Conservation (phyloP, 2,329 filamentous ascomycete species). For the Trichoderma aggressivum region DNA sequence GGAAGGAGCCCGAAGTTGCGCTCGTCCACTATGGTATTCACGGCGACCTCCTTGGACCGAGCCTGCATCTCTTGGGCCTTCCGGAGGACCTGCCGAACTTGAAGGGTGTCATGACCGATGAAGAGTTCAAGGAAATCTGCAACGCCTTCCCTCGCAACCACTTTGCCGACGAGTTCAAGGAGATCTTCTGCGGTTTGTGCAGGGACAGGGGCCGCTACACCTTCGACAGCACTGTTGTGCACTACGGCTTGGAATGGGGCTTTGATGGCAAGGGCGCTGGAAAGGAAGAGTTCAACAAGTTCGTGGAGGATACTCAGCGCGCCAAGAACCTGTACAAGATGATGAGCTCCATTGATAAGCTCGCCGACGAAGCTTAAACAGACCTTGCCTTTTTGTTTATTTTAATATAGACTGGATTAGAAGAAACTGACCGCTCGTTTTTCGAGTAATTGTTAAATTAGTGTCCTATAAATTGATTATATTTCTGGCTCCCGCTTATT, state of each 20-base stretch:
- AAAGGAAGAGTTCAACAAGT: background rate
- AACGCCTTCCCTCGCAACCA: background rate
- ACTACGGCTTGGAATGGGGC: background rate
- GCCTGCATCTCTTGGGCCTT: background rate
- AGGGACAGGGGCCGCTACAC: background rate
- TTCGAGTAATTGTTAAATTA: too few species aligned
- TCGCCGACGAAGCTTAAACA: background rate
- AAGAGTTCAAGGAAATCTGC: background rate
- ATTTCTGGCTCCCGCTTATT: too few species aligned
- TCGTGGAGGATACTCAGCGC: background rate
- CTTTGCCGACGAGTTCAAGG: background rate
- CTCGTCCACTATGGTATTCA: background rate
- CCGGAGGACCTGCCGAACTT: background rate
- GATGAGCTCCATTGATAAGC: background rate
- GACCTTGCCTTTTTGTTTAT: background rate
- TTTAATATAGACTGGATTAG: background rate
- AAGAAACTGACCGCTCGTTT: too few species aligned
- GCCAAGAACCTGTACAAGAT: background rate
- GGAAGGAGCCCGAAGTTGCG: background rate
- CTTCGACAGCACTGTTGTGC: background rate
- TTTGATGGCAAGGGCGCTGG: background rate
- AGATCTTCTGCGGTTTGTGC: conserved; percentile 1
- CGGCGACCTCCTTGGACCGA: background rate
- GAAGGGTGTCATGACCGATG: background rate
- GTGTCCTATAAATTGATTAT: too few species aligned